Evolutionary conservation across 192 early-diverging fungal species (phyloP).

Genomic region (Dispira parvispora): DNA sequence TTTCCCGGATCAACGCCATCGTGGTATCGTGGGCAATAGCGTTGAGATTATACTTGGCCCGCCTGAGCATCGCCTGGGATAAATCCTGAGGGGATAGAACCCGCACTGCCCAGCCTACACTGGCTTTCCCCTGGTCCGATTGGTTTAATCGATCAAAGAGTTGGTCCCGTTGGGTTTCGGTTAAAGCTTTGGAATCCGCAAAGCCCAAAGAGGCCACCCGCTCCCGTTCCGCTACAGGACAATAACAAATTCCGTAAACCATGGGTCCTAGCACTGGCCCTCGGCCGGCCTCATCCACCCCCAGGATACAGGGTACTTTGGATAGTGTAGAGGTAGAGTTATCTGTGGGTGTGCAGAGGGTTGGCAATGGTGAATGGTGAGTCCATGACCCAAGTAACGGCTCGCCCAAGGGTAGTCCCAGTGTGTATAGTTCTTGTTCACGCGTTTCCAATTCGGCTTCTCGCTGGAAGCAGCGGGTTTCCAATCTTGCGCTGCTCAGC

Average conservation of each 20-base stretch:
- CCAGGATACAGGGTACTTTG: slow-evolving; percentile 42
- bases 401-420: slow-evolving; percentile 1
- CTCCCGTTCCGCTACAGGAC: slow-evolving; percentile 40
- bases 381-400: slow-evolving; percentile 1
- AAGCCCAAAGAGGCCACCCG: slow-evolving; percentile 60
- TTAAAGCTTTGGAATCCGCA: slow-evolving; percentile 90
- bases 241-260: slow-evolving; percentile 90
- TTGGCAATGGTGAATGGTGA: slow-evolving; percentile 3
- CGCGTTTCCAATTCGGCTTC: neutral
- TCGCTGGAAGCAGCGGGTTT: neutral
- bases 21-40: slow-evolving; percentile 87
- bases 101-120: slow-evolving; percentile 71
- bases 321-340: neutral
- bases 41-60: slow-evolving; percentile 84
- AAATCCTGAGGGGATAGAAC: slow-evolving; percentile 83
- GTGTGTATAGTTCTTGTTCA: neutral
- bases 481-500: neutral
- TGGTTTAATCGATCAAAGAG: slow-evolving; percentile 45
- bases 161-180: slow-evolving; percentile 48
- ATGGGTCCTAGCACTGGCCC: slow-evolving; percentile 95
- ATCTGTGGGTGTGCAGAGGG: neutral
- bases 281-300: slow-evolving; percentile 94
- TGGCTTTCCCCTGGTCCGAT: slow-evolving; percentile 23
- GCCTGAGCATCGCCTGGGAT: slow-evolving; percentile 73
- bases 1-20: slow-evolving; percentile 57